A percentile compares a stretch with the other conserved stretches of the same genome.
These are phyloP conservation scores for Candida palmyrensis DNA, from an alignment of 805 yeast species.

Conservation along the genomic window DNA sequence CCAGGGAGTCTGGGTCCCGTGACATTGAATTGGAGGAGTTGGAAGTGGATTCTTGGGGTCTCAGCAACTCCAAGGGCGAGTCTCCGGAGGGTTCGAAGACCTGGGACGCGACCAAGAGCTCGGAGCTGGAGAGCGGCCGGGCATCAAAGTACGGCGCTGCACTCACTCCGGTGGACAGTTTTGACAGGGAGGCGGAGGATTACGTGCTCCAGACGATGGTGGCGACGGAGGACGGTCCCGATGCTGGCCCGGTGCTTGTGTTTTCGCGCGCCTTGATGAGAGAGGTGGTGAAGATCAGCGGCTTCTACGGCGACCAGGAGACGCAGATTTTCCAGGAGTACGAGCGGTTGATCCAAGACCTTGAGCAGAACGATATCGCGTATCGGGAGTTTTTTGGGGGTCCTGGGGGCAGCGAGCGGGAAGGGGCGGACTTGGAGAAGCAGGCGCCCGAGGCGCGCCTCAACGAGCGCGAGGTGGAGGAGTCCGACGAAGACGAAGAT, in stretches of 20 bases:
- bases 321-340: conserved; percentile 40
- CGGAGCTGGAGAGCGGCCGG: too few relatives aligned
- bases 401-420: too few relatives aligned
- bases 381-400: conserved; percentile 23
- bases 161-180: too few relatives aligned
- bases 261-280: conserved; percentile 42
- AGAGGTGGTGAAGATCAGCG: conserved; percentile 51
- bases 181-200: conserved; percentile 14
- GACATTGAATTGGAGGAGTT: too few relatives aligned
- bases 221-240: conserved; percentile 6
- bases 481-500: conserved; percentile 21
- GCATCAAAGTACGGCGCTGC: too few relatives aligned
- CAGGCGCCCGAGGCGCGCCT: too few relatives aligned
- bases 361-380: conserved; percentile 27
- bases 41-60: too few relatives aligned
- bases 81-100: too few relatives aligned
- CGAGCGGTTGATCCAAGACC: conserved; percentile 43
- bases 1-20: too few relatives aligned
- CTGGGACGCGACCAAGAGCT: too few relatives aligned
- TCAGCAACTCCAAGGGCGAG: too few relatives aligned
- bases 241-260: conserved; percentile 25
- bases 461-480: conserved; percentile 18
- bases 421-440: conserved; percentile 29
- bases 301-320: conserved; percentile 46
- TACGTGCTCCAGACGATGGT: conserved; percentile 13